Percentiles rank a stretch among this genome's conserved stretches.
Conservation (phyloP, 768 basidiomycete species). For the Suillus hirtellus region DNA sequence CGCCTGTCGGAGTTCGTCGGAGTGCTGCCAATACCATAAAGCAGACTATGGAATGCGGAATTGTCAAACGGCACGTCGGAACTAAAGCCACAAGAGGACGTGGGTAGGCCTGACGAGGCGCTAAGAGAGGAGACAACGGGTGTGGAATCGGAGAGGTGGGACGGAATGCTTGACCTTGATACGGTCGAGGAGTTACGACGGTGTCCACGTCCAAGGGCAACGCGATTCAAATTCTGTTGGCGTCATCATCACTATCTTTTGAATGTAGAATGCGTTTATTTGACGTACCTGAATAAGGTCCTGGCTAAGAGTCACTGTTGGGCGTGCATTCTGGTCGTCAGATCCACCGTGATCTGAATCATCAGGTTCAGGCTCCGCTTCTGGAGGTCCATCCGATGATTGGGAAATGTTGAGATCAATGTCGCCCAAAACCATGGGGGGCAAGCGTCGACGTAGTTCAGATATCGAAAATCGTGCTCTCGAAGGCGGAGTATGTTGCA, state of each 20-base stretch:
- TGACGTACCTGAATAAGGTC: constrained; percentile 31
- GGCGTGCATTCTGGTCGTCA: constrained; percentile 4
- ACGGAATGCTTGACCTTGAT: constrained; percentile 22
- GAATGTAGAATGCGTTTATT: not conserved
- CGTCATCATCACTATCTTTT: not conserved
- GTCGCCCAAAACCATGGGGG: constrained; percentile 29
- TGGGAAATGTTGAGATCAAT: constrained; percentile 27
- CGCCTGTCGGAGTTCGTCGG: constrained; percentile 12
- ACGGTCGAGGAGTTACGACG: constrained; percentile 24
- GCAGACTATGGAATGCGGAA: constrained; percentile 13
- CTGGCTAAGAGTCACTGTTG: constrained; percentile 27
- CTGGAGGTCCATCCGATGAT: constrained; percentile 14
- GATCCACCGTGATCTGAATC: constrained; percentile 14
- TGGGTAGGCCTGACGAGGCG: not conserved
- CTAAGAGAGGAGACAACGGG: constrained; percentile 16
- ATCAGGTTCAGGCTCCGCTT: constrained; percentile 18
- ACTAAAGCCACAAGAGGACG: constrained; percentile 3
- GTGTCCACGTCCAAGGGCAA: constrained; percentile 20
- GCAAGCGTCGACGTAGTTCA: constrained; percentile 24
- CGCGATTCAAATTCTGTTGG: constrained; percentile 24
- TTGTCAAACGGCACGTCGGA: constrained; percentile 25
- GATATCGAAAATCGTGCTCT: constrained; percentile 21
- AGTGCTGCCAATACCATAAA: constrained; percentile 8
- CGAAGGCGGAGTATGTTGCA: constrained; percentile 15
- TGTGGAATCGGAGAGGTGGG: constrained; percentile 24